Evolutionary conservation across 768 basidiomycete species (phyloP).

Genomic region (Mycena capillaripes): DNA sequence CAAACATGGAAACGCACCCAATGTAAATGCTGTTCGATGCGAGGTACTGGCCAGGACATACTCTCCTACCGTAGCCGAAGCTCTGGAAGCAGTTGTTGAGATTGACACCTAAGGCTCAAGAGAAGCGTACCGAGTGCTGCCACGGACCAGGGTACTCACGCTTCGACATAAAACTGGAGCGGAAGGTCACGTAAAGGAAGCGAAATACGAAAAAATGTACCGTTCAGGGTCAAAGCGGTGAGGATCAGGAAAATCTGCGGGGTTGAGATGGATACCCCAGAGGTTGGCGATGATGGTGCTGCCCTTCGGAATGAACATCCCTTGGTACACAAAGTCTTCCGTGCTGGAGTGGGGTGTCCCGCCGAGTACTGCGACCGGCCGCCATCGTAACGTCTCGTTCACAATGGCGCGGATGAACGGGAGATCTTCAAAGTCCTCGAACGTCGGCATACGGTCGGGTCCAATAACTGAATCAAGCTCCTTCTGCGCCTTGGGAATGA

Average conservation of each 20-base stretch:
- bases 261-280: conserved; percentile 37
- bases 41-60: conserved; percentile 33
- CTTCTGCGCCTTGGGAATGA: conserved; percentile 55
- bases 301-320: conserved; percentile 56
- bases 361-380: conserved; percentile 50
- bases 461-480: conserved; percentile 56
- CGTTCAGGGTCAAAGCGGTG: conserved; percentile 35
- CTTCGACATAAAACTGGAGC: conserved; percentile 29
- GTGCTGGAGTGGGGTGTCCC: conserved; percentile 55
- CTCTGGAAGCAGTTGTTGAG: background rate
- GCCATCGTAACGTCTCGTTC: conserved; percentile 56
- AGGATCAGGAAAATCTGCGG: conserved; percentile 33
- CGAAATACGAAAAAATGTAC: background rate
- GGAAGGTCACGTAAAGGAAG: background rate
- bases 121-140: conserved; percentile 32
- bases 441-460: conserved; percentile 52
- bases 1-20: conserved; percentile 17
- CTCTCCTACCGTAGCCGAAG: conserved; percentile 36
- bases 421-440: conserved; percentile 50
- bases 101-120: background rate
- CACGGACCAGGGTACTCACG: conserved; percentile 36
- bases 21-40: conserved; percentile 32
- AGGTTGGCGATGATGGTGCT: conserved; percentile 54
- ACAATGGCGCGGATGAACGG: conserved; percentile 55
- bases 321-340: conserved; percentile 53